Percentiles rank a stretch among this genome's conserved stretches.
These are phyloP conservation scores for Trichoderma asperellum DNA, from an alignment of 2,329 filamentous ascomycete species.

Conservation along the genomic window DNA sequence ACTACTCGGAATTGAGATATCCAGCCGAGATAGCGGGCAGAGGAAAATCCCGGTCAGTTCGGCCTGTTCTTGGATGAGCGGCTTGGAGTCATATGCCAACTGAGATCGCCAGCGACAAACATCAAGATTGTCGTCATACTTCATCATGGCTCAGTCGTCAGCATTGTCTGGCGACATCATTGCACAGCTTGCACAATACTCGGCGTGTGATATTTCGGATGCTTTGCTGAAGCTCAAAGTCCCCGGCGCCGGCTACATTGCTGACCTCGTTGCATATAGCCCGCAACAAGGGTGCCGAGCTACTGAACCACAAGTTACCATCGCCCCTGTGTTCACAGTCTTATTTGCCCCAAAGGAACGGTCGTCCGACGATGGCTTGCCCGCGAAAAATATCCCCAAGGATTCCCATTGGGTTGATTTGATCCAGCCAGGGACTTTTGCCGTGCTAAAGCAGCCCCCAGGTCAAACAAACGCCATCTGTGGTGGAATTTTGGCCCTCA, in stretches of 20 bases:
- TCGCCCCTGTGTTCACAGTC: constrained; percentile 64
- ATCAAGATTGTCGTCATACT: neutral
- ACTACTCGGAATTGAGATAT: constrained; percentile 6
- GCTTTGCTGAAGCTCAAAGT: constrained; percentile 71
- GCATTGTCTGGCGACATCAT: constrained; percentile 32
- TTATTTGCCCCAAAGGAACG: constrained; percentile 64
- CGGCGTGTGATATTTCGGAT: constrained; percentile 68
- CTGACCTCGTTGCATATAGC: constrained; percentile 54
- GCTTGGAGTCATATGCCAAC: constrained; percentile 9
- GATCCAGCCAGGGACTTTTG: constrained; percentile 61
- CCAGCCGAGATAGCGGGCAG: constrained; percentile 3
- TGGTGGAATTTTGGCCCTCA: constrained; percentile 75
- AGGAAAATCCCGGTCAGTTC: neutral
- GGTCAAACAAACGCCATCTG: constrained; percentile 71
- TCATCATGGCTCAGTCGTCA: constrained; percentile 18
- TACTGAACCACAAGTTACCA: constrained; percentile 39
- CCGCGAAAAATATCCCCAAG: constrained; percentile 55
- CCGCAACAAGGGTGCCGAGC: constrained; percentile 34
- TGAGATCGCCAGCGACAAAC: constrained; percentile 7
- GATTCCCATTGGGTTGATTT: constrained; percentile 72
- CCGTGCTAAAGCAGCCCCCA: constrained; percentile 67
- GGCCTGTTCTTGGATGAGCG: neutral
- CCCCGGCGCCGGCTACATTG: constrained; percentile 67
- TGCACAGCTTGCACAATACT: constrained; percentile 44
- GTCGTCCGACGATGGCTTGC: constrained; percentile 2